Evolutionary conservation across 805 yeast genomes (phyloP), one percentile per base, ranked within the genome.

Genomic region (Candida montana): DNA sequence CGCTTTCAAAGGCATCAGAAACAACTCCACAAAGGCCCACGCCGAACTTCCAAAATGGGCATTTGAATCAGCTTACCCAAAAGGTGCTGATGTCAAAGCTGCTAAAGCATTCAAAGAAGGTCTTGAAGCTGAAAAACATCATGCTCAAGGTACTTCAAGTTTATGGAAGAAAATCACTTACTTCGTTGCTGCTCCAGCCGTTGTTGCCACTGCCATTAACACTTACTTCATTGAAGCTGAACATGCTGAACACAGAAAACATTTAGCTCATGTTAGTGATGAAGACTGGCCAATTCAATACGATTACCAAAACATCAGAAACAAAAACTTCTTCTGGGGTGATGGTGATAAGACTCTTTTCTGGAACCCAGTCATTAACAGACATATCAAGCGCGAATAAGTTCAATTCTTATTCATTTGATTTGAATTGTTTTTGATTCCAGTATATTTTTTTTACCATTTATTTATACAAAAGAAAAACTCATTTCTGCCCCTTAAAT

Each of bases 341-440:
- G 91, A 93, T 63, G 98, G 99, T 64, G 96, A 90, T 75, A 81
- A 86, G 78, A 88, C 98, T 49, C 71, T 83, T 63, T 93, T 93
- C 84, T 93, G 99, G 99, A 88, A 88, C 75, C 75, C 86, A 40
- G 84, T 79, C 58, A 77, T 85, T 62, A 91, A 91, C 85, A 87
- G 95, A 77, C 86, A 86, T 74, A 68, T 83, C 59, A 72, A 48
- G 45, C 42, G 48, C 19, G 42, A 47, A 27, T 10, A 13, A 41
- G 11, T 11, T 9, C 6, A 21, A 7, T 21, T n/a, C n/a, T n/a
- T n/a, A n/a, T n/a, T n/a, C n/a, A n/a, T n/a, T n/a, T n/a, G n/a
- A n/a, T n/a, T n/a, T n/a, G n/a, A 9, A 21, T 21, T 21, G 24
- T 7, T 21, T 21, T 6, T 21, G 6, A 21, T 21, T 7, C 9